A percentile compares a stretch with the other conserved stretches of the same genome.
Evolutionary conservation across 495 filamentous ascomycete species (phyloP).

Genomic region (Penicillium riverlandense): DNA sequence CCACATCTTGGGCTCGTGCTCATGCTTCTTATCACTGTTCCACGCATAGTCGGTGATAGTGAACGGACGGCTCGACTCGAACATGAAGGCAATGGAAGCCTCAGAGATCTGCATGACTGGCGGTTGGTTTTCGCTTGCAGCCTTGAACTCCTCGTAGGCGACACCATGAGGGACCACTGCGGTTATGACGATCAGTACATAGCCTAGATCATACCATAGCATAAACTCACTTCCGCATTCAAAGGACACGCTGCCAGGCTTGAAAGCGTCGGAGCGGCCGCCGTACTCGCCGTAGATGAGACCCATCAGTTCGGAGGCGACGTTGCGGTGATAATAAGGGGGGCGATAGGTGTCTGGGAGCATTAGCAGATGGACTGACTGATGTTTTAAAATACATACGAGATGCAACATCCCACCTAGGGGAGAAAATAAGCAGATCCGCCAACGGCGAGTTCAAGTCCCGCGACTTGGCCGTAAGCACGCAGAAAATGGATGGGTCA

Average conservation of each 20-base stretch:
- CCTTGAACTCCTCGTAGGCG: constrained; percentile 59
- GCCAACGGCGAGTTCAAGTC: constrained; percentile 37
- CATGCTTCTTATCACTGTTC: constrained; percentile 46
- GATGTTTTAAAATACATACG: constrained; percentile 14
- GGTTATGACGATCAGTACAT: not conserved
- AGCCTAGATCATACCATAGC: too few species aligned
- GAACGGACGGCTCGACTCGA: constrained; percentile 45
- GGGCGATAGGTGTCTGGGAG: constrained; percentile 38
- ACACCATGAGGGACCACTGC: constrained; percentile 49
- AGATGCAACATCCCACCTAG: constrained; percentile 42
- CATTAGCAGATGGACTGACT: constrained; percentile 1
- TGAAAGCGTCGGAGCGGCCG: constrained; percentile 52
- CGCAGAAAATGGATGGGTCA: constrained; percentile 46
- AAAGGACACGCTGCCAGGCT: constrained; percentile 48
- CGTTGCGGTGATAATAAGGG: constrained; percentile 46
- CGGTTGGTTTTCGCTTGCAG: constrained; percentile 38
- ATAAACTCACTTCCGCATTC: constrained; percentile 42
- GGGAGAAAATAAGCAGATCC: constrained; percentile 44
- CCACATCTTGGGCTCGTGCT: constrained; percentile 52
- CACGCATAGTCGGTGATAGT: constrained; percentile 47
- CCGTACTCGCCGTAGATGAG: constrained; percentile 47
- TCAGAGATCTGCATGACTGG: constrained; percentile 42
- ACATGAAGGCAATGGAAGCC: constrained; percentile 53
- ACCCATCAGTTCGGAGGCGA: constrained; percentile 44
- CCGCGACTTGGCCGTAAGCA: constrained; percentile 40